Base-by-base conservation (phyloP, 2,329 filamentous ascomycete genomes). In the Fusarium pseudograminearum region DNA sequence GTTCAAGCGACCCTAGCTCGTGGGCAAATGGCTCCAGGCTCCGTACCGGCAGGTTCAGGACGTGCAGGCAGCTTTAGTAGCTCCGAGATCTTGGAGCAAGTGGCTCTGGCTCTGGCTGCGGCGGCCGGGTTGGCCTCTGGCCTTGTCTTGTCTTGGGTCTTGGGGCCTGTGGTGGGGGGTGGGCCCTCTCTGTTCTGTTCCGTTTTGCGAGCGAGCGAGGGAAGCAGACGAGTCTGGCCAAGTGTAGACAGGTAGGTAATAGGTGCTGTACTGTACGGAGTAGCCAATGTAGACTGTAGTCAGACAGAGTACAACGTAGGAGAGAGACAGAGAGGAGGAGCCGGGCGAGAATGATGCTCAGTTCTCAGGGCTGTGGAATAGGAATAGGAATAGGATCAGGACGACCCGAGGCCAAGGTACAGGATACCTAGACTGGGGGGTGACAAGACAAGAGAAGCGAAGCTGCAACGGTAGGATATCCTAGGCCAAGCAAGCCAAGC, bases 1-100 rank as follows among this genome's bases (percentile, higher is more conserved):
- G 78, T 77, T 77, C 72, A 71, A 73, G 68, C 71, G 76, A 77
- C 76, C 77, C 76, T 75, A 76, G 77, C 73, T 76, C 70, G 67
- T 72, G 68, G 73, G 65, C 71, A 70, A 74, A 75, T 75, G 70
- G 73, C 73, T 75, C 70, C 69, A 71, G 73, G 70, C 71, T 75
- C 72, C 72, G 73, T 75, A 72, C 71, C 73, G 73, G 64, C 67
- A 74, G 71, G 71, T 73, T 72, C 56, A 73, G 71, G 72, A 74
- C 69, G 72, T 76, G 74, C 72, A 76, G 72, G 66, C 64, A 74
- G 64, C 71, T 75, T 74, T 74, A 74, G 73, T 73, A 72, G 73
- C 67, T 76, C 74, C 73, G 68, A 76, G 73, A 74, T 75, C 73
- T 75, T 75, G 71, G 73, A 75, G 72, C 73, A 69, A 68, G 71